Base-by-base conservation (phyloP, 306 rosid species). In the Fragaria ananassa region DNA sequence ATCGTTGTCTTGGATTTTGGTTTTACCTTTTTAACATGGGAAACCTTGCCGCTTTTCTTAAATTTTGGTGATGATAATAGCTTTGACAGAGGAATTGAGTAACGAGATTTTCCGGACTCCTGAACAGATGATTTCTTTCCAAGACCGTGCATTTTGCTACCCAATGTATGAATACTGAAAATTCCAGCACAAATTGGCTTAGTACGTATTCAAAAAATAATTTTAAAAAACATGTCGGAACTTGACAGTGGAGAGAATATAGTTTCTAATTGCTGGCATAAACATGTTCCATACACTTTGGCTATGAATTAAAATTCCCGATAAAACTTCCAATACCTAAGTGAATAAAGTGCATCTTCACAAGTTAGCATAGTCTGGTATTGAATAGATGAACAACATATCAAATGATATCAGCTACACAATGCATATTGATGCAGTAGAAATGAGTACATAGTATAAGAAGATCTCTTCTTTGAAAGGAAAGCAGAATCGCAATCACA, bases 91-190 rank as follows among this genome's bases (percentile, higher is more conserved):
- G 85, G 67, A 67, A 64, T 79, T 23, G 87, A 78, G 85, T 76
- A 80, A 75, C 73, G 9, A 44, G 83, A 69, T 79, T 77, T 88
- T 23, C 81, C 84, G 10, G 91, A 77, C 69, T 87, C 89, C 75
- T 78, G 62, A 45, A 49, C 60, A 29, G 68, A 80, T 80, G 80
- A 53, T 79, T 83, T 80, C 84, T 85, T 87, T 79, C 77, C 87
- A 76, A 86, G 66, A 58, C 67, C 86, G 74, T 45, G 85, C 96
- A 92, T 92, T 80, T 69, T 77, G 80, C 76, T 75, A 39, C 79
- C n/a, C 78, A 77, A 80, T 50, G 79, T 77, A 25, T 31, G 72
- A 64, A 27, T 77, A 80, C 88, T 82, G 86, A 79, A 60, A 82
- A 61, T 75, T 65, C 10, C 70, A 17, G 44, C 46, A 74, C 29